Evolutionary conservation across 2,329 filamentous ascomycete genomes (phyloP), one percentile per base, ranked within the genome.

Genomic region (Thelonectria discophora): DNA sequence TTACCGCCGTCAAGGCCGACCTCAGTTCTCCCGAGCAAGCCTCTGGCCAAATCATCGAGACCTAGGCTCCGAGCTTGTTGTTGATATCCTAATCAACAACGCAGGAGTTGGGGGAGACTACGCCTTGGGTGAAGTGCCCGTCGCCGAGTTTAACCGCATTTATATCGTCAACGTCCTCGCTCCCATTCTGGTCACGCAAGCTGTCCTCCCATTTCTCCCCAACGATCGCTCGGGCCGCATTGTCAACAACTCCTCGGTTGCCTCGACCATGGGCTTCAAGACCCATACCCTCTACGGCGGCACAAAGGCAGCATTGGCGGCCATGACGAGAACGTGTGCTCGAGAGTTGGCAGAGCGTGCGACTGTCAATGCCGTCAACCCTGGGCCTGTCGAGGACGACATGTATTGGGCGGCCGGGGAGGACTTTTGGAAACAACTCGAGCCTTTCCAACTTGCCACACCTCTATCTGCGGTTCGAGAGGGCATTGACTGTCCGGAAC

Each of bases 51-150:
- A 64, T 70, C 48, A 58, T 71, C 21, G 47, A 65, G 12, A 60
- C 67, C 55, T 24, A 59, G 45, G 52, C 12, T 13, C 54, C 40
- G 37, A 37, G 1, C 18, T 92, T 74, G 86, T 88, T 69, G 84
- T 94, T 72, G 90, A 94, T 77, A 91, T 94, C 67, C 78, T 94
- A 49, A 79, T 94, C 79, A 94, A 94, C 82, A 94, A 94, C 75
- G 91, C 92, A 37, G 92, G 90, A 52, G 77, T 86, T 5, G 80
- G 84, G 39, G 75, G 84, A 54, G 93, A 93, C 77, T 84, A 87
- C 64, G 73, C 78, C 11, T 78, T 89, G 13, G 80, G 84, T 40
- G 82, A 89, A 9, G 83, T 90, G 62, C 86, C 83, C 2, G 69
- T 81, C 5, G 82, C 83, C 12, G 83, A 92, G 69, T 94, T 92